Evolutionary conservation across 1,139 yeast species (phyloP), one percentile per base, ranked within the genome.

Genomic region (Candida freyschussii): DNA sequence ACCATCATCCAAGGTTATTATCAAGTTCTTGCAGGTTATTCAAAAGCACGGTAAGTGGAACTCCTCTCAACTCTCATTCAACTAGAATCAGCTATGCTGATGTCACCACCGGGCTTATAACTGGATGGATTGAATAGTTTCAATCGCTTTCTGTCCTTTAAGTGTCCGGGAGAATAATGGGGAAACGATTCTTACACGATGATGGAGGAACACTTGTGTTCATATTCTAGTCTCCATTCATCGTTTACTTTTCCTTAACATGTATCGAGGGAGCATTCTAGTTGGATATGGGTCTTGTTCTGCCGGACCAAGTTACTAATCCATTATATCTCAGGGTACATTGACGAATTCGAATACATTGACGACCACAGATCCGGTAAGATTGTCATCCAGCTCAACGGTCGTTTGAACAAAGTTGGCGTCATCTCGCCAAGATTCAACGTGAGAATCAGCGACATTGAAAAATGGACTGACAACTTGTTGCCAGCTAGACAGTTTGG

Each of bases 361-460:
- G 97, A 89, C 63, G 97, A 89, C 75, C 97, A 89, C 85, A 85
- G 97, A 78, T 83, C 96, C 32, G 97, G 97, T 59, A 89, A 89
- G 75, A 84, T 89, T 53, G 97, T 91, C 44, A 86, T 89, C 54
- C 96, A 86, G 72, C 76, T 89, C 58, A 89, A 85, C 74, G 97
- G 97, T 66, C 86, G 97, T 76, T 78, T 89, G 62, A 89, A 89
- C 87, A 89, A 89, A 73, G 86, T 94, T 68, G 97, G 97, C 73
- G 97, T 89, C 48, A 87, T 89, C 62, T 84, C 94, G 44, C 97
- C 97, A 69, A 86, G 97, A 75, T 89, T 86, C 75, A 89, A 89
- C 74, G 91, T 89, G 60, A 83, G 86, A 70, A 79, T 89, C 50
- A 78, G 67, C 60, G 97, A 89, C 62, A 80, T 89, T 58, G 97